phyloP scores from a whole-genome alignment of 495 filamentous ascomycete genomes.

The Penicillium bialowiezense region DNA sequence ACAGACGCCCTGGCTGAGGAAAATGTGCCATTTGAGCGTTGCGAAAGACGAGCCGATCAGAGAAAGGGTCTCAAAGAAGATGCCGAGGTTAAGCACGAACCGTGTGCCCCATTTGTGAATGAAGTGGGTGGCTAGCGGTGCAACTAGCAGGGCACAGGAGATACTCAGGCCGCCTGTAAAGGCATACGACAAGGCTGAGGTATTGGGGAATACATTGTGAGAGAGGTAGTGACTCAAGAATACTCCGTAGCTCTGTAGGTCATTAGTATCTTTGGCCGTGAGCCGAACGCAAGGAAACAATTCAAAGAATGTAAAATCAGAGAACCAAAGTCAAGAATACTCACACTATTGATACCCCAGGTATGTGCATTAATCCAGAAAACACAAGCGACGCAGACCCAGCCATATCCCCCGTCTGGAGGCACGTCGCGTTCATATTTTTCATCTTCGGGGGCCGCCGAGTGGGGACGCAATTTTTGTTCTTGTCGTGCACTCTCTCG shows the following conservation, averaged over 20 bases:
- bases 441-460: conserved; percentile 19
- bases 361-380: conserved; percentile 56
- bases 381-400: conserved; percentile 49
- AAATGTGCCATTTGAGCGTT: conserved; percentile 67
- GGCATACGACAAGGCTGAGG: conserved; percentile 60
- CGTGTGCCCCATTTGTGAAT: conserved; percentile 54
- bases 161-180: conserved; percentile 73
- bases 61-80: conserved; percentile 56
- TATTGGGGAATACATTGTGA: conserved; percentile 53
- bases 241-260: conserved; percentile 55
- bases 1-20: conserved; percentile 72
- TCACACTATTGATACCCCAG: conserved; percentile 53
- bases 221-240: conserved; percentile 71
- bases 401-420: conserved; percentile 55
- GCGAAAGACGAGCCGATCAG: conserved; percentile 68
- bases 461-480: conserved; percentile 5
- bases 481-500: conserved; percentile 7
- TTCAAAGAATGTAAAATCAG: not conserved
- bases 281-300: too few species aligned
- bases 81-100: conserved; percentile 56
- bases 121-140: conserved; percentile 61
- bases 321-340: conserved; percentile 11
- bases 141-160: conserved; percentile 60
- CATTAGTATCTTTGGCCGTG: too few species aligned
- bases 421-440: conserved; percentile 39